These are phyloP conservation scores for Dillenia suffruticosa DNA, from an alignment of 164 flowering plant genomes.

Conservation along the genomic window DNA sequence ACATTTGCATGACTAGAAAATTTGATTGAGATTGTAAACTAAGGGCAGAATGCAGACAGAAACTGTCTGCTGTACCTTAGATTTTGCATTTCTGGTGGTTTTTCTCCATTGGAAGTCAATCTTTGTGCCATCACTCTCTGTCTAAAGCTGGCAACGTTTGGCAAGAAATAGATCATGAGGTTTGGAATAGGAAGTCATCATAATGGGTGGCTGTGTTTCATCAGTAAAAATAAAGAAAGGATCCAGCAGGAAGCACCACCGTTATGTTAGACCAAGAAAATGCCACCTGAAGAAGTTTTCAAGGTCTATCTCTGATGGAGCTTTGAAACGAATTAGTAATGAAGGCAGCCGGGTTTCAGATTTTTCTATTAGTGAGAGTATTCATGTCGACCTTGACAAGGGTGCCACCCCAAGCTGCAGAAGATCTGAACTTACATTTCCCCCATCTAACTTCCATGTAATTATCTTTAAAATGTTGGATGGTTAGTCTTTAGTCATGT, in stretches of 20 bases:
- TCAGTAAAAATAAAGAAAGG: constrained; percentile 26
- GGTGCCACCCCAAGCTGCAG: constrained; percentile 55
- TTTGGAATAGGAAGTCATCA: background rate
- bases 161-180: too few species aligned
- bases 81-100: too few species aligned
- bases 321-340: constrained; percentile 35
- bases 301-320: constrained; percentile 20
- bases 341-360: constrained; percentile 43
- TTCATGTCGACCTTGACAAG: constrained; percentile 54
- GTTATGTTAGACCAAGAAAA: constrained; percentile 20
- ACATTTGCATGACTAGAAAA: too few species aligned
- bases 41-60: too few species aligned
- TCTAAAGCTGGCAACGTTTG: too few species aligned
- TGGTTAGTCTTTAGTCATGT: background rate
- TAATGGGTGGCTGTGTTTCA: constrained; percentile 83
- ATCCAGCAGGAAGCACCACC: constrained; percentile 21
- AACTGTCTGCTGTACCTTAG: too few species aligned
- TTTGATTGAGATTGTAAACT: too few species aligned
- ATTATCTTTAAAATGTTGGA: too few species aligned
- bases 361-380: constrained; percentile 61
- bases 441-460: too few species aligned
- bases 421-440: constrained; percentile 54
- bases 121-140: too few species aligned
- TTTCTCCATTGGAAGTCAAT: too few species aligned
- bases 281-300: constrained; percentile 20